Conservation (phyloP, 2,329 filamentous ascomycete species). For the Pyrenophora tritici-repentis region DNA sequence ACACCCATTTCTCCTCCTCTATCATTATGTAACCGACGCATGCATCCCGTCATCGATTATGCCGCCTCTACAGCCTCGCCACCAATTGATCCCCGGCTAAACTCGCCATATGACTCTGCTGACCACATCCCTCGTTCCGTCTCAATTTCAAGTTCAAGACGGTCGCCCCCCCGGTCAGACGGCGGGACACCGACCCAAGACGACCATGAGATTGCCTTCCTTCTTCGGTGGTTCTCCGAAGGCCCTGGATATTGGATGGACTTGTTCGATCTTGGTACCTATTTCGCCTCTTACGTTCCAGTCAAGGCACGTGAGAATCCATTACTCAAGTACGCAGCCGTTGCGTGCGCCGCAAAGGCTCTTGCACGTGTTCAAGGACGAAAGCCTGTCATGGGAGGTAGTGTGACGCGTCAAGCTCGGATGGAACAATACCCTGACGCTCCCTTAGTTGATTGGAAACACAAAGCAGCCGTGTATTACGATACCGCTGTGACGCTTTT, state of each 20-base stretch:
- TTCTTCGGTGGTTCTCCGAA: slow-evolving; percentile 65
- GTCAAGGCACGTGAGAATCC: slow-evolving; percentile 59
- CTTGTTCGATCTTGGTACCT: slow-evolving; percentile 60
- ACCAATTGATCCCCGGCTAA: slow-evolving; percentile 43
- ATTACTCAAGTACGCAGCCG: slow-evolving; percentile 60
- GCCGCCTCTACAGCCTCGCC: slow-evolving; percentile 36
- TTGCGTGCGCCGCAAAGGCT: slow-evolving; percentile 67
- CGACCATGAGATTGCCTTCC: slow-evolving; percentile 64
- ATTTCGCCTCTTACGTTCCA: slow-evolving; percentile 65
- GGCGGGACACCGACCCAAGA: slow-evolving; percentile 32
- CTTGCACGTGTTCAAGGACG: slow-evolving; percentile 59
- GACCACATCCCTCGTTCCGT: slow-evolving; percentile 34
- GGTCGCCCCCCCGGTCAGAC: slow-evolving; percentile 29
- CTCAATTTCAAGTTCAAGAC: slow-evolving; percentile 31
- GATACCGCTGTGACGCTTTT: slow-evolving; percentile 60
- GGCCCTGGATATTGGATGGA: slow-evolving; percentile 65
- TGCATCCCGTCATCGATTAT: slow-evolving; percentile 59
- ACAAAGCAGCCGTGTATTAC: slow-evolving; percentile 66
- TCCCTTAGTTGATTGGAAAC: slow-evolving; percentile 60
- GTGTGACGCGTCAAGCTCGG: slow-evolving; percentile 53
- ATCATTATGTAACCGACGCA: slow-evolving; percentile 54
- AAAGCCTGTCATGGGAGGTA: slow-evolving; percentile 57
- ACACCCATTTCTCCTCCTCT: slow-evolving; percentile 50
- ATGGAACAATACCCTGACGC: slow-evolving; percentile 60
- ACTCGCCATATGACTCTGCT: slow-evolving; percentile 36